Evolutionary conservation across 495 filamentous ascomycete genomes (phyloP).

Genomic region (Penicillium cosmopolitanum): DNA sequence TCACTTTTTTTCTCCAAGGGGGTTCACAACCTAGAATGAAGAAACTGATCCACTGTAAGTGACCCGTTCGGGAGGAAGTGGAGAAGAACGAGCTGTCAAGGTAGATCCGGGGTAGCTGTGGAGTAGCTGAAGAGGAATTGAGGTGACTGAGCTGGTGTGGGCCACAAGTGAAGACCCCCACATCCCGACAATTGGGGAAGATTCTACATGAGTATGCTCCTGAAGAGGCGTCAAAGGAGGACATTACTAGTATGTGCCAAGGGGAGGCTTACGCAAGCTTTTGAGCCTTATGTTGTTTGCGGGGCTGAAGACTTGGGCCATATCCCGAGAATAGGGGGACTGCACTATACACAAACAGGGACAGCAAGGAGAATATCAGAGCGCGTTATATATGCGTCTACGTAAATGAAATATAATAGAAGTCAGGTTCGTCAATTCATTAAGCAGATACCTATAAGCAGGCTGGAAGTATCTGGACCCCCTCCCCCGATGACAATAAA

Average conservation of each 20-base stretch:
- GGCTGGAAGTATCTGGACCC: no score
- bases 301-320: no score
- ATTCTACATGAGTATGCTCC: neutral
- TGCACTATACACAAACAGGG: no score
- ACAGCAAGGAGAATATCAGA: no score
- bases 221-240: neutral
- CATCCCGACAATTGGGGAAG: constrained; percentile 15
- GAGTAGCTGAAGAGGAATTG: neutral
- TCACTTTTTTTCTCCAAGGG: neutral
- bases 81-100: constrained; percentile 2
- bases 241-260: neutral
- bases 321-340: no score
- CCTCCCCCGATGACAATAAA: no score
- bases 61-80: constrained; percentile 7
- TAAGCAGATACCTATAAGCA: no score
- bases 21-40: neutral
- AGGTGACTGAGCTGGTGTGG: neutral
- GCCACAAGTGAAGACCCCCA: constrained; percentile 6
- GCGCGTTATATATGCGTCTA: no score
- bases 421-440: neutral
- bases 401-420: neutral
- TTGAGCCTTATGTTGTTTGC: neutral
- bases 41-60: neutral
- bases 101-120: constrained; percentile 10
- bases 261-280: neutral